Percentiles rank a stretch among this genome's conserved stretches.
Conservation (phyloP, 257 asterid species). For the Knoxia roxburghii region DNA sequence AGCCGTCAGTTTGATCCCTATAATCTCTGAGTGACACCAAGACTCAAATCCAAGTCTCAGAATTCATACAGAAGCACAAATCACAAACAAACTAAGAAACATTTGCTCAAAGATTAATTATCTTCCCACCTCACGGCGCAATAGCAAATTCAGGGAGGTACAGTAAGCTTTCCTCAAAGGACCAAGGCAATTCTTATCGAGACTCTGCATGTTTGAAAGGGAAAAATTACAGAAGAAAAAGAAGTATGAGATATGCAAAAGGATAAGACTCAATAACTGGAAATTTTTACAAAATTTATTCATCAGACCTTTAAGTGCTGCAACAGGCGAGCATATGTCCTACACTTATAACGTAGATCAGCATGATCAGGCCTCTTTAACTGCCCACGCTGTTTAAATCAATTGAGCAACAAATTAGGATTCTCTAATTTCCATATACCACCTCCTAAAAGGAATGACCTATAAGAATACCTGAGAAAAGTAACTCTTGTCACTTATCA, state of each 20-base stretch:
- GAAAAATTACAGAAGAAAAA: constrained; percentile 1
- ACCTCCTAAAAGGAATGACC: background rate
- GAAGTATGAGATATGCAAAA: constrained; percentile 22
- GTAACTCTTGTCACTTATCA: constrained; percentile 89
- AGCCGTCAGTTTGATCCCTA: background rate
- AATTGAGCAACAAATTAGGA: constrained; percentile 20
- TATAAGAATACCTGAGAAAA: constrained; percentile 75
- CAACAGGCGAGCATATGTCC: constrained; percentile 97
- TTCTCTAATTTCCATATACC: background rate
- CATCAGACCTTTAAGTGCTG: constrained; percentile 85
- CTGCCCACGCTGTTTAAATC: constrained; percentile 76
- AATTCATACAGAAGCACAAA: background rate
- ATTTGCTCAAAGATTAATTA: constrained; percentile 19
- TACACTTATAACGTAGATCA: constrained; percentile 87
- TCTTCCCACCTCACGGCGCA: constrained; percentile 83
- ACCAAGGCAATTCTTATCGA: constrained; percentile 75
- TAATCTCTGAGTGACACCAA: background rate
- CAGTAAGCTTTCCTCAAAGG: constrained; percentile 93
- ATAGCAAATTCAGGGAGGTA: constrained; percentile 84
- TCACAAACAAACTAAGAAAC: constrained; percentile 8
- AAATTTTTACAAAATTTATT: constrained; percentile 7
- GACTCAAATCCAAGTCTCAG: background rate
- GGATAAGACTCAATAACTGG: constrained; percentile 15
- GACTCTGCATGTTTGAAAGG: constrained; percentile 52
- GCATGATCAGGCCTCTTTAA: constrained; percentile 98